These are phyloP conservation scores for Circinella umbellata DNA, from an alignment of 371 early-diverging fungal species.

Conservation along the genomic window DNA sequence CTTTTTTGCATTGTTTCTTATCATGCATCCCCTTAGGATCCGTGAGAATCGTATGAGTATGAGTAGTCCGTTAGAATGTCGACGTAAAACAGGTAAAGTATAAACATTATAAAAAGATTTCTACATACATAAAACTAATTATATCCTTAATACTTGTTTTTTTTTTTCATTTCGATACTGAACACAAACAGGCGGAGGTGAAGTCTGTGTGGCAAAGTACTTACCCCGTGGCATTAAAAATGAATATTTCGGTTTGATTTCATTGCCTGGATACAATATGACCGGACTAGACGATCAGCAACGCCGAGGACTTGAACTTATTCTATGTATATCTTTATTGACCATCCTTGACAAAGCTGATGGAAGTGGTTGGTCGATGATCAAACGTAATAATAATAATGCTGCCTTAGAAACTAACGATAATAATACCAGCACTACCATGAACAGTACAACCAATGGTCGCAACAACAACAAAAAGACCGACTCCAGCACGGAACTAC, in stretches of 20 bases:
- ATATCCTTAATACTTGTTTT: background rate
- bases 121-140: background rate
- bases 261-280: slow-evolving; percentile 45
- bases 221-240: slow-evolving; percentile 45
- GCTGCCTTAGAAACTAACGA: too few species aligned
- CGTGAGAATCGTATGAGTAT: slow-evolving; percentile 45
- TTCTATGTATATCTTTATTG: slow-evolving; percentile 38
- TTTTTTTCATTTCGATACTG: background rate
- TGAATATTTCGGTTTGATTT: slow-evolving; percentile 51
- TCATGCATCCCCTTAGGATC: slow-evolving; percentile 25
- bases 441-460: too few species aligned
- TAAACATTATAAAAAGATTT: background rate
- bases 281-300: slow-evolving; percentile 27
- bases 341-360: slow-evolving; percentile 51
- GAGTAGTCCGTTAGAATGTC: slow-evolving; percentile 43
- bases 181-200: slow-evolving; percentile 20
- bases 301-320: slow-evolving; percentile 31
- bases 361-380: slow-evolving; percentile 29
- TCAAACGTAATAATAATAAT: slow-evolving; percentile 7
- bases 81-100: slow-evolving; percentile 33
- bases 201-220: slow-evolving; percentile 51
- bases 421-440: too few species aligned
- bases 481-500: background rate
- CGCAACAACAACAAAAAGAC: background rate
- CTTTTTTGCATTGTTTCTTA: too few species aligned